Percentiles rank a stretch among this genome's conserved stretches.
Evolutionary conservation across 2,329 filamentous ascomycete genomes (phyloP).

Genomic region (Apiospora kogelbergensis): DNA sequence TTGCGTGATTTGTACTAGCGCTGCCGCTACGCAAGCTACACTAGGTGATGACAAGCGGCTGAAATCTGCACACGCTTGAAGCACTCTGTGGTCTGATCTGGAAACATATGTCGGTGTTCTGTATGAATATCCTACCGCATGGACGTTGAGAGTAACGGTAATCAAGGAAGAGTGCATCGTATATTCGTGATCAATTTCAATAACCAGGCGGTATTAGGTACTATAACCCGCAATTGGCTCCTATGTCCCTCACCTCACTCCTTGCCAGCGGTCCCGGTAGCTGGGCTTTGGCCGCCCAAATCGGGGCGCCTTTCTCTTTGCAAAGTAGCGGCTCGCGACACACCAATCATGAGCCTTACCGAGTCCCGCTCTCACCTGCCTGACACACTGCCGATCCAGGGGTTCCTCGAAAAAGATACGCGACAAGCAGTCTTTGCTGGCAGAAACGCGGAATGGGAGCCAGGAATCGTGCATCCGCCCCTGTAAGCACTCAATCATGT

Average conservation of each 20-base stretch:
- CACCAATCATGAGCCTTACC: not conserved
- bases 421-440: too few relatives aligned
- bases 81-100: too few relatives aligned
- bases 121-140: too few relatives aligned
- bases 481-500: not conserved
- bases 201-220: too few relatives aligned
- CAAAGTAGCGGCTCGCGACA: not conserved
- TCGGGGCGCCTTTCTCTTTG: not conserved
- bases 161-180: too few relatives aligned
- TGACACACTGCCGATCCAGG: not conserved
- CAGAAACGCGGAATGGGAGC: not conserved
- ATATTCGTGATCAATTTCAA: too few relatives aligned
- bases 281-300: not conserved
- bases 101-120: too few relatives aligned
- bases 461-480: not conserved
- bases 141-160: too few relatives aligned
- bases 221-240: too few relatives aligned
- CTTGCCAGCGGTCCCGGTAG: not conserved
- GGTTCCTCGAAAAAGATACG: not conserved
- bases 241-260: too few relatives aligned
- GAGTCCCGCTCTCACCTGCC: not conserved
- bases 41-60: too few relatives aligned
- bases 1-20: not conserved
- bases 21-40: not conserved
- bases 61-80: too few relatives aligned